Evolutionary conservation across 2,329 filamentous ascomycete genomes (phyloP).

Genomic region (Botryotinia convoluta): DNA sequence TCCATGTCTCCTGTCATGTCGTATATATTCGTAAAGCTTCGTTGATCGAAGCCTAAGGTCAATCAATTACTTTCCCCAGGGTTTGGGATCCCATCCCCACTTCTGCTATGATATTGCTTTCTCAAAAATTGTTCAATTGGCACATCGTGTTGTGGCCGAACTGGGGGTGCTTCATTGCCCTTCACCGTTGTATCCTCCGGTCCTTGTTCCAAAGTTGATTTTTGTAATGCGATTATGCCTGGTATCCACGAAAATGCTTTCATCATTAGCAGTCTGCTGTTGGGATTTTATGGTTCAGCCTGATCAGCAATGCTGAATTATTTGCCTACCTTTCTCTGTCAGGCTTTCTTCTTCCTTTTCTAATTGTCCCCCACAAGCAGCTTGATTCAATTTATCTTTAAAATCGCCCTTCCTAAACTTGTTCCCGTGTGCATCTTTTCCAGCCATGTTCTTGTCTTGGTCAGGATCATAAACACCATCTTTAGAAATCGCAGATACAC

Average conservation of each 20-base stretch:
- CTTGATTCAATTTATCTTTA: conserved; percentile 34
- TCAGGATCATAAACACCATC: conserved; percentile 22
- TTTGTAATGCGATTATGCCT: conserved; percentile 25
- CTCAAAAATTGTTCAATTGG: conserved; percentile 37
- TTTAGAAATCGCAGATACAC: conserved; percentile 11
- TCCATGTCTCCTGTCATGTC: background rate
- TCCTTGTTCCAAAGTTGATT: conserved; percentile 22
- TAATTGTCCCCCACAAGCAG: conserved; percentile 23
- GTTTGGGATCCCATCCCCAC: conserved; percentile 28
- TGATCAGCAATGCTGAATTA: background rate
- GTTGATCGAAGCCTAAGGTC: background rate
- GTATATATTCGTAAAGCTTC: background rate
- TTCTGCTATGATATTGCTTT: conserved; percentile 33
- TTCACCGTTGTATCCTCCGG: conserved; percentile 12
- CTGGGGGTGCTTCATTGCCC: conserved; percentile 25
- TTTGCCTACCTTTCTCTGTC: conserved; percentile 30
- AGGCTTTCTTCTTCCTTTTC: conserved; percentile 23
- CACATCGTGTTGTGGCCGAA: conserved; percentile 34
- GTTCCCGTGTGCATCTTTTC: conserved; percentile 28
- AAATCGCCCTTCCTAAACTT: conserved; percentile 28
- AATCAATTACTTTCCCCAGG: background rate
- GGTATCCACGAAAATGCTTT: conserved; percentile 31
- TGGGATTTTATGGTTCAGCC: background rate
- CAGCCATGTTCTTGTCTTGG: conserved; percentile 24
- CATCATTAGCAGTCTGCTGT: conserved; percentile 21